Conservation (phyloP, 768 basidiomycete species). For the Tephrocybe rancida region DNA sequence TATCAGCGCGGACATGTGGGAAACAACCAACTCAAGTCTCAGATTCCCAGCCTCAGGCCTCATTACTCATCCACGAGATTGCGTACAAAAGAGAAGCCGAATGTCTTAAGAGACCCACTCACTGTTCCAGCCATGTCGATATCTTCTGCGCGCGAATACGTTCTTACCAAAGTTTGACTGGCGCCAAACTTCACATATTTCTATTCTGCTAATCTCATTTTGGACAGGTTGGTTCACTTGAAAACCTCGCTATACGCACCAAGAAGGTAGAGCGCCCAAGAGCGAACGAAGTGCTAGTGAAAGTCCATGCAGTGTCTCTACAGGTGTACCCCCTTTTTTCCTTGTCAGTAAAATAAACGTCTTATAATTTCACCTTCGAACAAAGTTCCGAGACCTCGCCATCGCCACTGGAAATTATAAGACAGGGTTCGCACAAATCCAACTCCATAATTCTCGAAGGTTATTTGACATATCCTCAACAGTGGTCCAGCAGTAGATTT, state of each 20-base stretch:
- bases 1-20: no score
- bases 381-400: constrained; percentile 52
- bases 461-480: neutral
- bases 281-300: constrained; percentile 54
- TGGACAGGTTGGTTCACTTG: constrained; percentile 20
- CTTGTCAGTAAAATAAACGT: neutral
- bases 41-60: no score
- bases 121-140: constrained; percentile 12
- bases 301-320: constrained; percentile 57
- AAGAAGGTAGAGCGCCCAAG: constrained; percentile 33
- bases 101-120: neutral
- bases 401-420: constrained; percentile 43
- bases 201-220: neutral
- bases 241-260: constrained; percentile 24
- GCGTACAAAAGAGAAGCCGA: neutral
- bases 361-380: neutral
- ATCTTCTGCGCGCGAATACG: constrained; percentile 15
- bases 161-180: constrained; percentile 15
- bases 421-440: constrained; percentile 24
- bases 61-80: neutral
- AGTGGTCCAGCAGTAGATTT: constrained; percentile 21
- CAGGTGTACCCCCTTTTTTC: constrained; percentile 33
- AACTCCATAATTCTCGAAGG: neutral
- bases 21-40: no score
- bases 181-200: neutral